Conservation (phyloP, 441 rosid species). For the Erysimum cheiri region DNA sequence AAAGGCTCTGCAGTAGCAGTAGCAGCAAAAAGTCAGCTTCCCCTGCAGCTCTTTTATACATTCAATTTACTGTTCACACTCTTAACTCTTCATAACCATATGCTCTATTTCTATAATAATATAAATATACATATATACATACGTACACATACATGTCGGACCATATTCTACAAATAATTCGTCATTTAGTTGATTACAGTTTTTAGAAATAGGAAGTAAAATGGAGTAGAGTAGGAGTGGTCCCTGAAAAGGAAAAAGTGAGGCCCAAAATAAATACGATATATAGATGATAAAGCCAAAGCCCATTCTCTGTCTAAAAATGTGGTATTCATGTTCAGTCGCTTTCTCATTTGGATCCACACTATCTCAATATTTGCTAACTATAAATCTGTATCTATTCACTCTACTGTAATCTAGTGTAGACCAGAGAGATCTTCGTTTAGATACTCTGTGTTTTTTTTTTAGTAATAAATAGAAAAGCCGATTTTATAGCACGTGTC, state of each 20-base stretch:
- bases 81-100: conserved; percentile 10
- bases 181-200: conserved; percentile 20
- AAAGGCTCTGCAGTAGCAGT: conserved; percentile 36
- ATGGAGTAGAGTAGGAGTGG: conserved; percentile 36
- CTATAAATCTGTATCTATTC: conserved; percentile 22
- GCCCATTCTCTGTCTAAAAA: conserved; percentile 40
- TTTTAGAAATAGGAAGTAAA: neutral
- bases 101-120: neutral
- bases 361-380: conserved; percentile 15
- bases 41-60: conserved; percentile 39
- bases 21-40: conserved; percentile 42
- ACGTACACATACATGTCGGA: conserved; percentile 33
- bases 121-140: conserved; percentile 3
- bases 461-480: neutral
- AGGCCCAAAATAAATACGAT: conserved; percentile 46
- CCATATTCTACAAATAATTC: conserved; percentile 24
- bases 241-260: conserved; percentile 36
- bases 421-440: conserved; percentile 15
- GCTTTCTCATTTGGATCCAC: conserved; percentile 46
- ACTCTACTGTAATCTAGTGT: conserved; percentile 22
- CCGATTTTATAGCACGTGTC: conserved; percentile 3
- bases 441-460: neutral
- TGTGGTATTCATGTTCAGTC: conserved; percentile 42
- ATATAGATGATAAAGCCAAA: conserved; percentile 34
- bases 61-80: conserved; percentile 38